Conservation (phyloP, 139 green algal genomes). For the Bryopsis sp. region DNA sequence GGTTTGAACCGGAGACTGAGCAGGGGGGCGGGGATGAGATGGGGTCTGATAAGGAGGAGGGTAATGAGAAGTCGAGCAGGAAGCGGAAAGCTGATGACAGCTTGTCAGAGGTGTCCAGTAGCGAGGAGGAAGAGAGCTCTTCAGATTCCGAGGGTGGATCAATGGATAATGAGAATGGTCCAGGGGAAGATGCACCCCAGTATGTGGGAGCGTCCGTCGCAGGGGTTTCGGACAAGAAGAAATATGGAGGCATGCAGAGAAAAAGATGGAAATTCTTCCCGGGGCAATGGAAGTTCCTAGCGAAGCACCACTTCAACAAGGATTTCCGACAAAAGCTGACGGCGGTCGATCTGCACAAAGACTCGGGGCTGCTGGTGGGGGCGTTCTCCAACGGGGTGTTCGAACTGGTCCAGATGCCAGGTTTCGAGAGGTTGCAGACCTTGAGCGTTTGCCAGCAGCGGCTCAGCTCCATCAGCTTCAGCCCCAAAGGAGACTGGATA, state of each 20-base stretch:
- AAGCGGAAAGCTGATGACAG: too few relatives aligned
- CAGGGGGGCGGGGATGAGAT: too few relatives aligned
- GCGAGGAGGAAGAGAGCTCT: too few relatives aligned
- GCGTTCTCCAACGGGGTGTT: conserved; percentile 82
- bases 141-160: too few relatives aligned
- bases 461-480: conserved; percentile 69
- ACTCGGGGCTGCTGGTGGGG: conserved; percentile 51
- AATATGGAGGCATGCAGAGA: background rate
- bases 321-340: conserved; percentile 47
- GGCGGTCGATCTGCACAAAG: conserved; percentile 41
- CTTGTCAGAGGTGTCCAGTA: too few relatives aligned
- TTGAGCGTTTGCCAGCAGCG: conserved; percentile 49
- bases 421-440: conserved; percentile 49
- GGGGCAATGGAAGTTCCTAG: conserved; percentile 28
- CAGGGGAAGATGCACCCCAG: too few relatives aligned
- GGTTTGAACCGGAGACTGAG: too few relatives aligned
- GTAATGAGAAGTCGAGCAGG: too few relatives aligned
- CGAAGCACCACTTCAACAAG: conserved; percentile 44
- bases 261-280: background rate
- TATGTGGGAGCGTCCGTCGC: too few relatives aligned
- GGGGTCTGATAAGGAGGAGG: too few relatives aligned
- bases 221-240: too few relatives aligned
- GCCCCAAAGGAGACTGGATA: conserved; percentile 74
- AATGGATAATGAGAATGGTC: too few relatives aligned
- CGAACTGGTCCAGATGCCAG: conserved; percentile 81